These are phyloP conservation scores for Clavariopsis aquatica DNA, from an alignment of 495 filamentous ascomycete species.

Conservation along the genomic window DNA sequence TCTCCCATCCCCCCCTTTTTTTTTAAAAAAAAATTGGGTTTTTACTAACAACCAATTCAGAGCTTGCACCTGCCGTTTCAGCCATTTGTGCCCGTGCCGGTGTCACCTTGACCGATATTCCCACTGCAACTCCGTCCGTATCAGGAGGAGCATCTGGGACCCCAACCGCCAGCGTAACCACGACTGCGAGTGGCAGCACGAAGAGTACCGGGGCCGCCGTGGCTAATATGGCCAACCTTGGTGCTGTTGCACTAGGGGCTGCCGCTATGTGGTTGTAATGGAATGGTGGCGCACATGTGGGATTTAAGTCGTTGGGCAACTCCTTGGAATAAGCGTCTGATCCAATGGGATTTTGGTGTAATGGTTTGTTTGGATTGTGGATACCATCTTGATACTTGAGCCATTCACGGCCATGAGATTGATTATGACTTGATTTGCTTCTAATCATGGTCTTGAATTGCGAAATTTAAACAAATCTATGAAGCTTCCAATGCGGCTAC, in stretches of 20 bases:
- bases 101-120: constrained; percentile 19
- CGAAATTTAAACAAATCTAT: no score
- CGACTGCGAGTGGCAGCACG: constrained; percentile 7
- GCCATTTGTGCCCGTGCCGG: constrained; percentile 20
- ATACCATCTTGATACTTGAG: neutral
- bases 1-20: neutral
- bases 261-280: constrained; percentile 31
- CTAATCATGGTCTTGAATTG: no score
- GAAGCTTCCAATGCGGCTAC: constrained; percentile 17
- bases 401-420: neutral
- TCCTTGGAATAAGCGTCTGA: neutral
- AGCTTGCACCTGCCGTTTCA: constrained; percentile 14
- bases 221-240: constrained; percentile 17
- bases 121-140: constrained; percentile 13
- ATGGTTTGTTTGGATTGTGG: neutral
- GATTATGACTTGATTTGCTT: no score
- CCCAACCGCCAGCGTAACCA: neutral
- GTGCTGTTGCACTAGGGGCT: constrained; percentile 25
- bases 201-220: constrained; percentile 28
- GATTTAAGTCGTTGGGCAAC: neutral
- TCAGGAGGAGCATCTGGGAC: constrained; percentile 1
- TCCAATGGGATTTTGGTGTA: neutral
- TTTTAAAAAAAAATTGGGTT: neutral
- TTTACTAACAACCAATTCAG: no score
- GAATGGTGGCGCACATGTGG: neutral